phyloP scores from a whole-genome alignment of 192 early-diverging fungal genomes.

The Pilaira anomala region DNA sequence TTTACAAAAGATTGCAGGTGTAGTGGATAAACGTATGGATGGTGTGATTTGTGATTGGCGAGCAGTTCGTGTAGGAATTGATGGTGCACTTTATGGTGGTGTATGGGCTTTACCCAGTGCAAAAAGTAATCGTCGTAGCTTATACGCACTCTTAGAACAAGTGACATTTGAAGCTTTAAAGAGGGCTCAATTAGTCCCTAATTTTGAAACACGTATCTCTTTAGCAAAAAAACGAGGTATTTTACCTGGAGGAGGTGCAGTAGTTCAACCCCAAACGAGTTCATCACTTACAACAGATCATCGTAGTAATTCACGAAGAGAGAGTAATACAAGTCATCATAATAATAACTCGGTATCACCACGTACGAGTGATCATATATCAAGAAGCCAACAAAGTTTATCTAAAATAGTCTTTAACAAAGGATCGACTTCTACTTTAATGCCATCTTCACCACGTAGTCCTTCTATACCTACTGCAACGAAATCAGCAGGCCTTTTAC shows the following conservation, averaged over 20 bases:
- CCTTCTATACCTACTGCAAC: conserved; percentile 20
- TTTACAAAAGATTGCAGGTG: conserved; percentile 44
- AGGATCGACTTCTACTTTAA: conserved; percentile 12
- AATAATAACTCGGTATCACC: background rate
- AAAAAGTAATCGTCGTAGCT: conserved; percentile 24
- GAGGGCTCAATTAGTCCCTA: conserved; percentile 37
- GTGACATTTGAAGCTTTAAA: conserved; percentile 41
- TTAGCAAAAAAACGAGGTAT: conserved; percentile 38
- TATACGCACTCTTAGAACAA: conserved; percentile 37
- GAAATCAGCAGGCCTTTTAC: conserved; percentile 20
- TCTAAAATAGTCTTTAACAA: conserved; percentile 33
- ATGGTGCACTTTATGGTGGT: conserved; percentile 31
- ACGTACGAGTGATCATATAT: background rate
- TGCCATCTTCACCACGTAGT: conserved; percentile 7
- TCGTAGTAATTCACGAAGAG: background rate
- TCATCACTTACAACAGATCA: background rate
- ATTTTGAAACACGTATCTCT: conserved; percentile 40
- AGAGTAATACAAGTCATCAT: background rate
- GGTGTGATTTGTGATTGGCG: conserved; percentile 39
- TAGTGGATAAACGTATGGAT: conserved; percentile 44
- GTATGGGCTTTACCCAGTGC: conserved; percentile 27
- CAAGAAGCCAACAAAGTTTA: conserved; percentile 16
- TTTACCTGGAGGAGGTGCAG: background rate
- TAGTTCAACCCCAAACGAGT: background rate
- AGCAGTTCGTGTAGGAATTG: conserved; percentile 31